Evolutionary conservation across 169 alveolate genomes (phyloP).

Genomic region (Neospora caninum): DNA sequence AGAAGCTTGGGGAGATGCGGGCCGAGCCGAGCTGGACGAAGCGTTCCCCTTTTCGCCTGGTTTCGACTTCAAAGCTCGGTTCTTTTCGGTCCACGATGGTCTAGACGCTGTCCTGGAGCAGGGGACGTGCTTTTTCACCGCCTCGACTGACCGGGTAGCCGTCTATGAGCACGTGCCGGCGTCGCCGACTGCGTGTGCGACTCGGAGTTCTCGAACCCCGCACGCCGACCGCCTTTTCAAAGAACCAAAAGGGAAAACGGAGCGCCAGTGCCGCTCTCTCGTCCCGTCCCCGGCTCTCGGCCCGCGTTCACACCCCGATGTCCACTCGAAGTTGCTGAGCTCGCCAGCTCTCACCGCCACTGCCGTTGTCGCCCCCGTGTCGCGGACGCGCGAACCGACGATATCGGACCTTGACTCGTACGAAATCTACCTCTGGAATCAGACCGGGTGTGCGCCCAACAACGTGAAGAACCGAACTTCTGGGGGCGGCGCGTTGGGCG

Average conservation of each 20-base stretch:
- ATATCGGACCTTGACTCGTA: conserved; percentile 10
- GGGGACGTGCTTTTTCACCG: background rate
- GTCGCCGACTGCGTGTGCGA: background rate
- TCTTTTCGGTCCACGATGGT: background rate
- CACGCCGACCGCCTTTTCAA: background rate
- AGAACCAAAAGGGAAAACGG: background rate
- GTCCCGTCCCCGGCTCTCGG: background rate
- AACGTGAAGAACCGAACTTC: background rate
- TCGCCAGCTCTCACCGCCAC: background rate
- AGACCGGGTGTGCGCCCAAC: conserved; percentile 25
- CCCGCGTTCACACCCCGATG: background rate
- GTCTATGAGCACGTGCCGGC: background rate
- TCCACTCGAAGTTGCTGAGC: background rate
- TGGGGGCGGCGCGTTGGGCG: background rate
- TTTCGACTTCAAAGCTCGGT: background rate
- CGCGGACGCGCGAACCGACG: background rate
- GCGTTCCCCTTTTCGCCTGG: background rate
- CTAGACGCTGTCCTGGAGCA: background rate
- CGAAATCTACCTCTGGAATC: conserved; percentile 19
- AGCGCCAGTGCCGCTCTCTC: background rate
- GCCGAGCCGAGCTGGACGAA: background rate
- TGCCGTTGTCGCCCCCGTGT: background rate
- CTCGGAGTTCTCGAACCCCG: background rate
- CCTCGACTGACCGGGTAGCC: background rate
- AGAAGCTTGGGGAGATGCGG: background rate